phyloP scores from a whole-genome alignment of 1,284 basidiomycete genomes.

The Rhodotorula mucilaginosa region DNA sequence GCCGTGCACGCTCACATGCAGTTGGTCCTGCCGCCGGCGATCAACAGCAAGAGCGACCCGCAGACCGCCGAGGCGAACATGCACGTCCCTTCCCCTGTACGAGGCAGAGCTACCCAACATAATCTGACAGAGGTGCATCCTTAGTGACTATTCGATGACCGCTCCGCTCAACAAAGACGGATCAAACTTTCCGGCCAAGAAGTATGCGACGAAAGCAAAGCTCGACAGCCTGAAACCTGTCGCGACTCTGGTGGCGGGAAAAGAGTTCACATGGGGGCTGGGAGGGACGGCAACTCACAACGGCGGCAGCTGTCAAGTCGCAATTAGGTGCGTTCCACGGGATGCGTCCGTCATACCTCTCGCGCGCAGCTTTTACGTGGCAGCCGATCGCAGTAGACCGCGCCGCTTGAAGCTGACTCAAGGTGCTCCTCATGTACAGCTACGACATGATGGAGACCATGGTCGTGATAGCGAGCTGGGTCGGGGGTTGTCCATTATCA shows the following conservation, averaged over 20 bases:
- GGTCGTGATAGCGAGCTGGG: constrained; percentile 48
- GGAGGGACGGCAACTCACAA: constrained; percentile 25
- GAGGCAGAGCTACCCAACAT: no score
- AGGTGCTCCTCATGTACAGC: background rate
- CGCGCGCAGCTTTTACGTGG: no score
- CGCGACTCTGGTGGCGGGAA: constrained; percentile 18
- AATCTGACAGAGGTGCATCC: no score
- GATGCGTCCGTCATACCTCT: no score
- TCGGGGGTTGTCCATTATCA: constrained; percentile 44
- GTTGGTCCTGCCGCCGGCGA: constrained; percentile 12
- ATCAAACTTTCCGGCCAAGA: constrained; percentile 23
- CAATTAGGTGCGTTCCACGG: background rate
- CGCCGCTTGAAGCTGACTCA: background rate
- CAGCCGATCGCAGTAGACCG: background rate
- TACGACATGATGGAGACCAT: constrained; percentile 52
- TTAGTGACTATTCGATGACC: constrained; percentile 49
- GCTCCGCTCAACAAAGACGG: constrained; percentile 45
- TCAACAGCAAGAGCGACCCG: constrained; percentile 24
- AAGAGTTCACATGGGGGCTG: constrained; percentile 26
- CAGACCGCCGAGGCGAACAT: constrained; percentile 43
- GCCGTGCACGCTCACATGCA: background rate
- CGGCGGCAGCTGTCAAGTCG: constrained; percentile 20
- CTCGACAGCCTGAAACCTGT: constrained; percentile 9
- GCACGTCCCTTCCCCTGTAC: background rate
- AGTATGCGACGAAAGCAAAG: constrained; percentile 8